A percentile compares a stretch with the other conserved stretches of the same genome.
These are phyloP conservation scores for Penicillium sp. DNA, from an alignment of 2,329 filamentous ascomycete species.

Conservation along the genomic window DNA sequence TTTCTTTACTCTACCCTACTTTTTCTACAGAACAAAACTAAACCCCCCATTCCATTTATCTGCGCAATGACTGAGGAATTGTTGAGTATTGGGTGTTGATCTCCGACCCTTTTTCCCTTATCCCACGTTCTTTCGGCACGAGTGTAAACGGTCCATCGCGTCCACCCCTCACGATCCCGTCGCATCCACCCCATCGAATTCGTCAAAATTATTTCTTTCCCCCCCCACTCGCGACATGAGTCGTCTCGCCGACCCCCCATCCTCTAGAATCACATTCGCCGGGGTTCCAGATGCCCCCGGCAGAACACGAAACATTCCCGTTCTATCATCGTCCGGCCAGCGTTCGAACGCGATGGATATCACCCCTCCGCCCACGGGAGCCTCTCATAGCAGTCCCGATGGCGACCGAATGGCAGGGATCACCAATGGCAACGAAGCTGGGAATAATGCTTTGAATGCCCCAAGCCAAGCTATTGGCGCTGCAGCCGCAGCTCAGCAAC, in stretches of 20 bases:
- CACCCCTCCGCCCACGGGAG: conserved; percentile 46
- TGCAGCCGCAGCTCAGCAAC: conserved; percentile 68
- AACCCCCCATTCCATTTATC: neutral
- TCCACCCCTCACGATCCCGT: conserved; percentile 12
- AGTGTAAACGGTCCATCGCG: conserved; percentile 23
- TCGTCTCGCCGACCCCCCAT: conserved; percentile 39
- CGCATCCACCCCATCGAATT: conserved; percentile 10
- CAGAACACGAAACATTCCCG: conserved; percentile 51
- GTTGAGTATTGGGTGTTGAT: conserved; percentile 31
- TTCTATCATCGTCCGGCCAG: conserved; percentile 43
- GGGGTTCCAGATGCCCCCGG: conserved; percentile 40
- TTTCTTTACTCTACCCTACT: conserved; percentile 1
- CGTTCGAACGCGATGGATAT: conserved; percentile 54
- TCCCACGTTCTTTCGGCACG: conserved; percentile 31
- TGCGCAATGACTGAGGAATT: conserved; percentile 31
- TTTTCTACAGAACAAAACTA: neutral
- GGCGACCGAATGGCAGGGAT: conserved; percentile 43
- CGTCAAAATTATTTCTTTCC: neutral
- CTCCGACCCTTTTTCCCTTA: conserved; percentile 12
- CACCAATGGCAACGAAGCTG: conserved; percentile 35
- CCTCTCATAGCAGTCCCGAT: conserved; percentile 48
- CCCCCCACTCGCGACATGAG: conserved; percentile 32
- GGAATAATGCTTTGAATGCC: conserved; percentile 27
- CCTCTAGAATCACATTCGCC: conserved; percentile 46
- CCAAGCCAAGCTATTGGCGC: conserved; percentile 40